A percentile compares a stretch with the other conserved stretches of the same genome.
phyloP scores from a whole-genome alignment of 2,329 filamentous ascomycete species.

The Bretziella fagacearum region DNA sequence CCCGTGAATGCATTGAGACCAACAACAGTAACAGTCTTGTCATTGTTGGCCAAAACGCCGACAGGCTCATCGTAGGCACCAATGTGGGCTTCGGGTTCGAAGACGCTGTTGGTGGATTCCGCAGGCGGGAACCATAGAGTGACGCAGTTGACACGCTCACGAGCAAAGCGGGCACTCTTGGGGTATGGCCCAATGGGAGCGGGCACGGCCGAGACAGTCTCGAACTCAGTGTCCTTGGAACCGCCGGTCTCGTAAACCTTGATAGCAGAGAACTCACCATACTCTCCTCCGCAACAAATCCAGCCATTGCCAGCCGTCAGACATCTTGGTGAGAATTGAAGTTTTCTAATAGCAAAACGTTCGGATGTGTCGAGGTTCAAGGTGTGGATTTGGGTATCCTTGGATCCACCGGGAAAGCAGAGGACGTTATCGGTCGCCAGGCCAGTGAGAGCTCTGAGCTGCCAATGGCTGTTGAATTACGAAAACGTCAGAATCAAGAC shows the following conservation, averaged over 20 bases:
- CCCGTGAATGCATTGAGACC: conserved; percentile 45
- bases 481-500: conserved; percentile 8
- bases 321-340: conserved; percentile 65
- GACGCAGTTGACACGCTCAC: conserved; percentile 48
- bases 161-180: conserved; percentile 37
- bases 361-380: conserved; percentile 53
- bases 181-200: not conserved
- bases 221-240: conserved; percentile 1
- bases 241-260: conserved; percentile 27
- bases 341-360: conserved; percentile 28
- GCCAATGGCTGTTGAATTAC: conserved; percentile 50
- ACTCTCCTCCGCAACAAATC: conserved; percentile 79
- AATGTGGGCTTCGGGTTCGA: conserved; percentile 3
- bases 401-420: conserved; percentile 66
- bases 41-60: conserved; percentile 77
- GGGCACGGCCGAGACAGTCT: not conserved
- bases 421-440: conserved; percentile 58
- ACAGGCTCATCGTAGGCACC: conserved; percentile 35
- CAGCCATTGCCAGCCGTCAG: conserved; percentile 74
- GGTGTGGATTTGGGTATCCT: conserved; percentile 48
- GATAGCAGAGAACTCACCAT: conserved; percentile 73
- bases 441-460: conserved; percentile 79
- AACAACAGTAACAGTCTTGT: conserved; percentile 74
- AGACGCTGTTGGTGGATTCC: conserved; percentile 17
- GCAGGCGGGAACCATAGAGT: conserved; percentile 43